Percentiles rank a stretch among this genome's conserved stretches.
Evolutionary conservation across 1,139 yeast species (phyloP).

Genomic region (Meyerozyma guilliermondii): DNA sequence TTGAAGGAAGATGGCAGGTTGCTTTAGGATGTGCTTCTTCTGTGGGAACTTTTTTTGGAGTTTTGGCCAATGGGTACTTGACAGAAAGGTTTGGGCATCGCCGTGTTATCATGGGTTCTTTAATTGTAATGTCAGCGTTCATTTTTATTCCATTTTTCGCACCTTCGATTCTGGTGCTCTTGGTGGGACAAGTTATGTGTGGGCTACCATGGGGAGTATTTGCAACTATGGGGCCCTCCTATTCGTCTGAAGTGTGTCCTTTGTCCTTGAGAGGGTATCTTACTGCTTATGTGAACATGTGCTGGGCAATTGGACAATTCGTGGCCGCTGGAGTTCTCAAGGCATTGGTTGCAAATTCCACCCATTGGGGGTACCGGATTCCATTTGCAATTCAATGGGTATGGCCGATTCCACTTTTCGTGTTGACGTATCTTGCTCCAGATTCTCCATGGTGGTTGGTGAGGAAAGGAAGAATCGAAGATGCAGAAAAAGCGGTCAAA

Average conservation of each 20-base stretch:
- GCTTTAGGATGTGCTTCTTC: constrained; percentile 16
- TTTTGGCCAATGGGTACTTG: constrained; percentile 18
- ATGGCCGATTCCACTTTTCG: constrained; percentile 20
- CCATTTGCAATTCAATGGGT: constrained; percentile 27
- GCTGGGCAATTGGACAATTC: constrained; percentile 29
- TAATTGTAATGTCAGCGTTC: constrained; percentile 17
- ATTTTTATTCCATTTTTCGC: constrained; percentile 21
- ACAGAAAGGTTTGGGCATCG: constrained; percentile 22
- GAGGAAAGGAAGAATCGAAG: constrained; percentile 18
- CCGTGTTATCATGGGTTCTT: constrained; percentile 14
- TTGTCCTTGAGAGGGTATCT: constrained; percentile 19
- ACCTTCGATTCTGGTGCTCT: constrained; percentile 12
- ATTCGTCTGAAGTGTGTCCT: constrained; percentile 21
- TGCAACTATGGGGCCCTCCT: constrained; percentile 22
- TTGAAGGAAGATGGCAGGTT: constrained; percentile 19
- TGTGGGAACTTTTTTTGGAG: constrained; percentile 20
- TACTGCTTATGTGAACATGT: constrained; percentile 24
- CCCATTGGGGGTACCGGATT: constrained; percentile 20
- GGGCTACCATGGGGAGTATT: constrained; percentile 25
- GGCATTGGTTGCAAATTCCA: constrained; percentile 15
- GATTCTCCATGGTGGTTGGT: constrained; percentile 27
- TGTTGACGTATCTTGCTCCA: constrained; percentile 19
- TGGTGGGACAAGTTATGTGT: constrained; percentile 19
- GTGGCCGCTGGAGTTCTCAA: constrained; percentile 23
- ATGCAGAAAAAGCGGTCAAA: constrained; percentile 17